These are phyloP conservation scores for Isoetes engelmannii DNA, from an alignment of 83 land plant genomes.

Conservation along the genomic window DNA sequence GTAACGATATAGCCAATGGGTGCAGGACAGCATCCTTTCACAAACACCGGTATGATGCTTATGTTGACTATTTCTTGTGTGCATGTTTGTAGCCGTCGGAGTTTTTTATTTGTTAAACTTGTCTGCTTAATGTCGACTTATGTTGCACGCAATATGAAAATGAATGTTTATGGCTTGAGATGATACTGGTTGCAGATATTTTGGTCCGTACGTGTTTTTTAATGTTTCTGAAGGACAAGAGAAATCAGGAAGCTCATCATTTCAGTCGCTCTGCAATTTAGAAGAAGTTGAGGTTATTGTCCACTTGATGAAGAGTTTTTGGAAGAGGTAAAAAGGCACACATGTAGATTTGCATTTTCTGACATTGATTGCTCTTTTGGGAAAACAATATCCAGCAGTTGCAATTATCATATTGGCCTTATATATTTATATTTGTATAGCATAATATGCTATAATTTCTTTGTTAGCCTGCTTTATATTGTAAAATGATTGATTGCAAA, in stretches of 20 bases:
- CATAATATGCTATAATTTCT: too few relatives aligned
- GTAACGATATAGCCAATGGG: conserved; percentile 23
- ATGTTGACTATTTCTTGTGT: background rate
- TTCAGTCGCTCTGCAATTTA: conserved; percentile 63
- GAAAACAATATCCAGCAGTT: too few relatives aligned
- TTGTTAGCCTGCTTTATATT: too few relatives aligned
- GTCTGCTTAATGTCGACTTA: background rate
- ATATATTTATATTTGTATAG: too few relatives aligned
- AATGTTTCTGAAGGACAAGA: conserved; percentile 73
- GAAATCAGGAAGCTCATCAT: conserved; percentile 39
- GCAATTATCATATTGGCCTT: too few relatives aligned
- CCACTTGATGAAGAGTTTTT: conserved; percentile 45
- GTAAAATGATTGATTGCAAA: too few relatives aligned
- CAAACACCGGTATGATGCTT: conserved; percentile 23
- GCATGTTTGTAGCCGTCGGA: background rate
- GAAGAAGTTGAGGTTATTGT: conserved; percentile 70
- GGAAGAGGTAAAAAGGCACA: conserved; percentile 30
- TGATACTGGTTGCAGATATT: conserved; percentile 9
- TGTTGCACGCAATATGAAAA: background rate
- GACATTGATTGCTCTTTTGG: too few relatives aligned
- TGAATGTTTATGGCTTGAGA: background rate
- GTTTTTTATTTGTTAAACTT: background rate
- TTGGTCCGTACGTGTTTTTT: conserved; percentile 82
- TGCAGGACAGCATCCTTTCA: conserved; percentile 67
- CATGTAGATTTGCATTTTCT: too few relatives aligned